A percentile compares a stretch with the other conserved stretches of the same genome.
phyloP scores from a whole-genome alignment of 768 basidiomycete species.

The Leccinum olivaceopallidum region DNA sequence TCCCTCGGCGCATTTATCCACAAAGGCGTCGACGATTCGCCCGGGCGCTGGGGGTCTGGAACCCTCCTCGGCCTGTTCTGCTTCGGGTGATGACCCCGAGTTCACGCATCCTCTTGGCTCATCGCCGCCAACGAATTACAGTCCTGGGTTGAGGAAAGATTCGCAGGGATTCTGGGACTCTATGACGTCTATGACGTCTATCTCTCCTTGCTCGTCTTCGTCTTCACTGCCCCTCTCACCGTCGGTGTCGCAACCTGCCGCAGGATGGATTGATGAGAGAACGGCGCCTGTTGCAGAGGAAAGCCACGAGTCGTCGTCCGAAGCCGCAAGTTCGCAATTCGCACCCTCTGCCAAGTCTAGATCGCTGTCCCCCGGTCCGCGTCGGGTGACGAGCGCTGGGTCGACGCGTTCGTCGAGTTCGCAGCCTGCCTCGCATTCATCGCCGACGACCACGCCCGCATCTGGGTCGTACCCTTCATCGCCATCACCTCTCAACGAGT shows the following conservation, averaged over 20 bases:
- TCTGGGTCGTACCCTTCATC: slow-evolving; percentile 12
- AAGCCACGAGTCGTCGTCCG: slow-evolving; percentile 1
- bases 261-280: slow-evolving; percentile 11
- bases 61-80: neutral
- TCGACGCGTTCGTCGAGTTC: slow-evolving; percentile 18
- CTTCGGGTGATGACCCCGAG: slow-evolving; percentile 4
- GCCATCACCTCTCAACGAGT: slow-evolving; percentile 5
- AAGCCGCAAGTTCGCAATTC: neutral
- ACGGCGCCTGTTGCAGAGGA: neutral
- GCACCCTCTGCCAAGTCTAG: slow-evolving; percentile 13
- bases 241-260: slow-evolving; percentile 6
- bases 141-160: slow-evolving; percentile 22
- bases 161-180: slow-evolving; percentile 31
- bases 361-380: slow-evolving; percentile 19
- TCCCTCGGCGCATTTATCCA: slow-evolving; percentile 1
- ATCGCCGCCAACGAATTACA: slow-evolving; percentile 12
- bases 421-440: slow-evolving; percentile 5
- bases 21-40: neutral
- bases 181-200: slow-evolving; percentile 5
- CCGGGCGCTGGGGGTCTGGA: too few species aligned
- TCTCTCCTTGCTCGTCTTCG: slow-evolving; percentile 21
- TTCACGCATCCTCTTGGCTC: slow-evolving; percentile 3
- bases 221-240: slow-evolving; percentile 20
- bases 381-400: slow-evolving; percentile 1
- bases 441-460: slow-evolving; percentile 11